These are phyloP conservation scores for Fraxinus paxiana DNA, from an alignment of 305 asterid species.

Conservation along the genomic window DNA sequence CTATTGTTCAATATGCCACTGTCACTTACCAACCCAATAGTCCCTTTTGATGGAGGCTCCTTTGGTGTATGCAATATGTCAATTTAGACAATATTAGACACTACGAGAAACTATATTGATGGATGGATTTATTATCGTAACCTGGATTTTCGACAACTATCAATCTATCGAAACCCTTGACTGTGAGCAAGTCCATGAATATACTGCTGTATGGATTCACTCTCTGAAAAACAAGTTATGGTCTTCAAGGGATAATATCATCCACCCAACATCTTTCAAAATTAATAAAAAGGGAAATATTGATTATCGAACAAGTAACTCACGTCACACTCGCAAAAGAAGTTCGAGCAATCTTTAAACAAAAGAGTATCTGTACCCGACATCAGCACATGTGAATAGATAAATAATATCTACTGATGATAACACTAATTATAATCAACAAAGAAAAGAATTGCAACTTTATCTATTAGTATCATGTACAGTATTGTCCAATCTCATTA, in stretches of 20 bases:
- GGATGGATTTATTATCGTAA: neutral
- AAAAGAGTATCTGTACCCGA: neutral
- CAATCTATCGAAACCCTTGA: neutral
- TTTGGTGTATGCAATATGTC: neutral
- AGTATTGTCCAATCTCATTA: neutral
- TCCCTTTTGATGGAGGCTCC: slow-evolving; percentile 16
- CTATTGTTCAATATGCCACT: neutral
- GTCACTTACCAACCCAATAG: neutral
- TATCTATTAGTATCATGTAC: neutral
- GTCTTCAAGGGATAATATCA: neutral
- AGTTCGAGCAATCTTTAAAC: neutral
- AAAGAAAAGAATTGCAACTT: neutral
- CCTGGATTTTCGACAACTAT: neutral
- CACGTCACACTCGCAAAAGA: neutral
- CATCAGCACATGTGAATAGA: neutral
- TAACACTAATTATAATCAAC: neutral
- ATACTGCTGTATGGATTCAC: neutral
- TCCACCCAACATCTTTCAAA: neutral
- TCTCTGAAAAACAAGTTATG: neutral
- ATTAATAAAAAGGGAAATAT: neutral
- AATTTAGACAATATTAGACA: neutral
- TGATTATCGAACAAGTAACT: neutral
- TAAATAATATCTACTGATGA: neutral
- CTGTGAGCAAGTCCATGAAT: neutral
- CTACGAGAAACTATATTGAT: neutral